A percentile compares a stretch with the other conserved stretches of the same genome.
phyloP scores from a whole-genome alignment of 208 protist species.

The Herpetomonas samuelpessoai region DNA sequence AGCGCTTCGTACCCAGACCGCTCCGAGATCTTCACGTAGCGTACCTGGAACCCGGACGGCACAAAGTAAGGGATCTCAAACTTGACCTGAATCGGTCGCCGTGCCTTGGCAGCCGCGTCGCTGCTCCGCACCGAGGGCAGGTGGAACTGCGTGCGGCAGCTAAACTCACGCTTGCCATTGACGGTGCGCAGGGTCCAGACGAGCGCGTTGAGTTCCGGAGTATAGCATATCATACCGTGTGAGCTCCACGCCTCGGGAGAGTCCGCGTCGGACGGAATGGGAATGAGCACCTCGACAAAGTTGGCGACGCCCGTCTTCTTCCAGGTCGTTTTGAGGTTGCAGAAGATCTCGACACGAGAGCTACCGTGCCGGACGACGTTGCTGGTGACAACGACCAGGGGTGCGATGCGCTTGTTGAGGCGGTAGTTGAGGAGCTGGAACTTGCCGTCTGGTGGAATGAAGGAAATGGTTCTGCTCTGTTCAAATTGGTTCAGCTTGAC shows the following conservation, averaged over 20 bases:
- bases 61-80: slow-evolving; percentile 99
- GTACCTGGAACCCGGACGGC: slow-evolving; percentile 98
- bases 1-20: slow-evolving; percentile 95
- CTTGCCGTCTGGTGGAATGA: slow-evolving; percentile 97
- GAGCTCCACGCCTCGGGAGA: slow-evolving; percentile 92
- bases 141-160: slow-evolving; percentile 94
- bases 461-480: slow-evolving; percentile 91
- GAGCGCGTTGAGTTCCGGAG: slow-evolving; percentile 95
- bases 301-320: slow-evolving; percentile 93
- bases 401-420: slow-evolving; percentile 92
- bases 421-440: slow-evolving; percentile 99
- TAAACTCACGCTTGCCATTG: slow-evolving; percentile 92
- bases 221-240: slow-evolving; percentile 92
- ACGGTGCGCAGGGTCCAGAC: slow-evolving; percentile 98
- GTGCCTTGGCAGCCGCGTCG: slow-evolving; percentile 66
- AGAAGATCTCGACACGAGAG: slow-evolving; percentile 94
- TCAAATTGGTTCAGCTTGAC: slow-evolving; percentile 98
- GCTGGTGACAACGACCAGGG: slow-evolving; percentile 93
- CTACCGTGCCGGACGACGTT: slow-evolving; percentile 87
- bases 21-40: slow-evolving; percentile 98
- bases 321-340: slow-evolving; percentile 93
- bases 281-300: slow-evolving; percentile 97
- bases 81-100: slow-evolving; percentile 95
- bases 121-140: slow-evolving; percentile 92
- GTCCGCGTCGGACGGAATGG: slow-evolving; percentile 97